Base-by-base conservation (phyloP, 177 flowering plant species). In the Tripterygium wilfordii region DNA sequence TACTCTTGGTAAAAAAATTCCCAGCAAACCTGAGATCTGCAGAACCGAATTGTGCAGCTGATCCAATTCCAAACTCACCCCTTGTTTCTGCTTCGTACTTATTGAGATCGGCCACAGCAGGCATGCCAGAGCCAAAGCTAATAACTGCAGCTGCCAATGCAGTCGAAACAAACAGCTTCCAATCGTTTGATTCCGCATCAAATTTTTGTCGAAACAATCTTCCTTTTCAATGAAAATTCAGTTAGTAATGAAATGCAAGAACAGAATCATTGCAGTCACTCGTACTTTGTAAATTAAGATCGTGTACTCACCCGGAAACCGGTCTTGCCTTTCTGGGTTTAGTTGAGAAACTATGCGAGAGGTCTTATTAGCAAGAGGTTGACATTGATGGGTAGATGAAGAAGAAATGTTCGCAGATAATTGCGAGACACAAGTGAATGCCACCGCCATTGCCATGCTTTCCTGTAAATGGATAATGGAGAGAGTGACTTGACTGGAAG, bases 11-110 rank as follows among this genome's bases (percentile, higher is more conserved):
- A n/a, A n/a, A n/a, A n/a, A n/a, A n/a, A n/a, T n/a, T n/a, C n/a
- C n/a, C n/a, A n/a, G n/a, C 13, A 5, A 15, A 83, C 96, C 55
- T 88, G 57, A 92, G 83, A 56, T 92, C 96, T 4, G 96, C 96
- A 39, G 91, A 84, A 42, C 95, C 99, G 32, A 66, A 92, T 61
- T 88, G 96, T 19, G 96, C 96, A 0, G 99, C 99, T 0, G 96
- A 92, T 15, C 99, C 99, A 10, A 88, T 92, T 19, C 96, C 96
- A 23, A 92, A 92, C 54, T 92, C 99, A 14, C 96, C 99, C 0
- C 96, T 73, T 3, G 57, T 63, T 0, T 77, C 91, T 0, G 96
- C 98, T 58, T 92, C 96, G 49, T 36, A 92, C 57, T 86, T 92
- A 49, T 92, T 92, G 19, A 92, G 78, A 33, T 88, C 99, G 37